Base-by-base conservation (phyloP, 352 stramenopile species). In the Phytopythium vexans region DNA sequence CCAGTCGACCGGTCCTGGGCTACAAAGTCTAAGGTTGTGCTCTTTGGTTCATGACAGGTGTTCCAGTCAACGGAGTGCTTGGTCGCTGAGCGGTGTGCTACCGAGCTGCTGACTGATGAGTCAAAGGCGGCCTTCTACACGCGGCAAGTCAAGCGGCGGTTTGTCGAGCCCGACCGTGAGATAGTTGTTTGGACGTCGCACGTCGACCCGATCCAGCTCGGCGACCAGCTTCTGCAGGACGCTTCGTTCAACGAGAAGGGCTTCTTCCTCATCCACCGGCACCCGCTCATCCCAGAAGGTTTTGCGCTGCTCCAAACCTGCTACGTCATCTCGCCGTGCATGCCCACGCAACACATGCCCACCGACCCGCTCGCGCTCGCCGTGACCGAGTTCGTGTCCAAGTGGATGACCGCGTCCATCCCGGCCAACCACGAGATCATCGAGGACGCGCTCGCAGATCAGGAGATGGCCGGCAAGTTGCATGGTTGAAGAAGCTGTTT, bases 181-280 rank as follows among this genome's bases (percentile, higher is more conserved):
- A 70, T 88, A 43, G 70, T 88, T 11, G 74, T 81, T 14, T 88
- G 74, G 74, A 65, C 56, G 42, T 74, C 74, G 21, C 68, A 77
- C 49, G 74, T 77, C 49, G 65, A 84, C 21, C 72, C 74, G 3
- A 53, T 82, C 34, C 68, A 73, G 63, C 86, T 86, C 57, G 50
- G 54, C 14, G 63, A 66, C 15, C 64, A 73, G 21, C 66, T 67
- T 4, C 56, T 82, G 7, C 35, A 58, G 3, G 74, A 65, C 1
- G 65, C 66, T 3, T 65, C 67, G 42, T 86, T 86, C 43, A 59
- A 70, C n/a, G 74, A 88, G 45, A 70, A 74, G 33, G 72, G 77
- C 0, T 88, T 77, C 48, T 64, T 88, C 35, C 46, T 85, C 32
- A 64, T 84, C 41, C 72, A 68, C 57, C 66, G 69, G 21, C 64